These are phyloP conservation scores for Trichoderma sp. DNA, from an alignment of 2,329 filamentous ascomycete genomes.

Conservation along the genomic window DNA sequence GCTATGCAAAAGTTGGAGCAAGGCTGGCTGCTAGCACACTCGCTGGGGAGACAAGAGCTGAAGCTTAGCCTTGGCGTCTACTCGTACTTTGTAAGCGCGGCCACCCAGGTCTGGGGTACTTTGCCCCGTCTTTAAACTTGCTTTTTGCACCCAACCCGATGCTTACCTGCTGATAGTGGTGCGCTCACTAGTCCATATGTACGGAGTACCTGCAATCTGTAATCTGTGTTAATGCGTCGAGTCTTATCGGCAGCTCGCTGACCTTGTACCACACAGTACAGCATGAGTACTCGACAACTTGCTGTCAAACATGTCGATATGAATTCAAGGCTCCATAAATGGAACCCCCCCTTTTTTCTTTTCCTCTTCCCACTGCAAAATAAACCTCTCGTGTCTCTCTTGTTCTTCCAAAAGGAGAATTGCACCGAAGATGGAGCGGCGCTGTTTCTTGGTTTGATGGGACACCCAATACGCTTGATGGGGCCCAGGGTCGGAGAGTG, in stretches of 20 bases:
- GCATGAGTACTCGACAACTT: neutral
- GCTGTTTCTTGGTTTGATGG: neutral
- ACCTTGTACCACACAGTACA: neutral
- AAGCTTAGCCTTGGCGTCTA: constrained; percentile 5
- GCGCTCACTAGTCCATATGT: neutral
- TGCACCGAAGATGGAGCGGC: constrained; percentile 1
- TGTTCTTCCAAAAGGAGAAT: neutral
- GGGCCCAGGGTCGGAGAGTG: neutral
- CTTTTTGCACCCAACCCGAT: neutral
- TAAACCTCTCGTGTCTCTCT: neutral
- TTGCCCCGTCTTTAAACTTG: neutral
- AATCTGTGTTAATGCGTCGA: neutral
- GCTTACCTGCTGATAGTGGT: neutral
- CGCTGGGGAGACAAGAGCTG: neutral
- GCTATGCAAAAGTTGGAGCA: neutral
- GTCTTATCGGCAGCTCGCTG: neutral
- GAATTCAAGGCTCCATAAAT: neutral
- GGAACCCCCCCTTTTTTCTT: neutral
- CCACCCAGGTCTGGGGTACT: neutral
- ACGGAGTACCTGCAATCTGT: neutral
- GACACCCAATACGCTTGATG: neutral
- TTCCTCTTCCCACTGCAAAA: neutral
- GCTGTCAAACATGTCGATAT: neutral
- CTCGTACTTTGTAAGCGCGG: constrained; percentile 2
- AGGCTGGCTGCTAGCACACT: neutral